A percentile compares a stretch with the other conserved stretches of the same genome.
phyloP scores from a whole-genome alignment of 306 rosid species.

The Phaseolus lunatus region DNA sequence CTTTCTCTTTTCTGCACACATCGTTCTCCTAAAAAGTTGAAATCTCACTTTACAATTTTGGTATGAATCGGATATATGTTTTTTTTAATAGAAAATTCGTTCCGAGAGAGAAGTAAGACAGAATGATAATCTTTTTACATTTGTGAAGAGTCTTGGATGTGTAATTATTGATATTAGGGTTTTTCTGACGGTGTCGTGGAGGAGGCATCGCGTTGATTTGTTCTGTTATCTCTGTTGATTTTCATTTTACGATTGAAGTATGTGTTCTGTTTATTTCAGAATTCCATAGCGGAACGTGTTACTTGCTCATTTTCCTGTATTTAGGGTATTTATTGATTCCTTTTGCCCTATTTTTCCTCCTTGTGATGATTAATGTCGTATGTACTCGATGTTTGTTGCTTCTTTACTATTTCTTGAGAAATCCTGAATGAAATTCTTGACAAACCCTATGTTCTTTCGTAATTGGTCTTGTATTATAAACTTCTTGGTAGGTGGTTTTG shows the following conservation, averaged over 20 bases:
- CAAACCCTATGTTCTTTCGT: neutral
- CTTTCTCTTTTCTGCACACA: neutral
- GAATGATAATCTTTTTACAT: neutral
- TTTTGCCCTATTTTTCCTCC: neutral
- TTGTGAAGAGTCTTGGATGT: neutral
- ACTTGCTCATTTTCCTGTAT: neutral
- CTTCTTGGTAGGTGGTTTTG: slow-evolving; percentile 3
- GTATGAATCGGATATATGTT: neutral
- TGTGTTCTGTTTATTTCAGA: neutral
- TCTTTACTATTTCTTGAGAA: neutral
- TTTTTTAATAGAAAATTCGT: neutral
- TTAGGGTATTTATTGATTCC: neutral
- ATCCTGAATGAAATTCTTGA: neutral
- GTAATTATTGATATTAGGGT: neutral
- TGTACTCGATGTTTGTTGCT: neutral
- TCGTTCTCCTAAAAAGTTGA: neutral
- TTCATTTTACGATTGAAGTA: neutral
- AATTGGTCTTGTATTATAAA: neutral
- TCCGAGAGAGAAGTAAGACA: neutral
- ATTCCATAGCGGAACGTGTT: neutral
- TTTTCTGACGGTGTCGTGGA: neutral
- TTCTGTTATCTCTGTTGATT: neutral
- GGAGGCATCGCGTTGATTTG: neutral
- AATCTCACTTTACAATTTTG: neutral
- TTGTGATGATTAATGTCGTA: neutral